Base-by-base conservation (phyloP, 2,329 filamentous ascomycete species). In the Bipolaris bicolor region DNA sequence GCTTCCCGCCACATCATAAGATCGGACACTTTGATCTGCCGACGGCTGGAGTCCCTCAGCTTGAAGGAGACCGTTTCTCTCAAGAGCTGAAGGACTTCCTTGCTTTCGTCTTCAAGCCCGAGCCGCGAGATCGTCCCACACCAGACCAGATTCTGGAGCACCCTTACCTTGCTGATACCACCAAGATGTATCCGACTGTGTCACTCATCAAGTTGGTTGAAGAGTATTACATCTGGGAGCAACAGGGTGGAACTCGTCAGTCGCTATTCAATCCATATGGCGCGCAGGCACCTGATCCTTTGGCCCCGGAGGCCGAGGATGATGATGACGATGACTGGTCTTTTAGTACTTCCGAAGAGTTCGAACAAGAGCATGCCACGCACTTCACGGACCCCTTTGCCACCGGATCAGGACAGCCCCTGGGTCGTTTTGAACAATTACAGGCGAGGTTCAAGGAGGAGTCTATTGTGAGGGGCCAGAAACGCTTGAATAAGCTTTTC, bases 161-260 rank as follows among this genome's bases (percentile, higher is more conserved):
- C 68, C 83, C 82, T 0, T 92, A 90, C 70, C 84, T 93, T 54
- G 79, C 79, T 57, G 85, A 87, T 57, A 90, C 89, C 0, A 80
- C 82, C 6, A 79, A 84, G 13, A 79, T 79, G 43, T 88, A 90
- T 66, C 90, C 90, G 0, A 86, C 87, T 0, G 83, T 83, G 0
- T 83, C 81, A 4, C 81, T 94, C 2, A 79, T 85, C 2, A 81
- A 86, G 57, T 80, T 94, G 1, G 88, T 94, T 9, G 85, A 86
- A 62, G 87, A 86, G 11, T 94, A 90, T 77, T 88, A 87, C 69
- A 71, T 88, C 18, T 94, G 90, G 90, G 90, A 93, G 73, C 83
- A 87, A 7, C 83, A 87, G 7, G 90, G 90, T 22, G 90, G 90
- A 26, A 86, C 85, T 63, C 84, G 90, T 44, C 85, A 84, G 61